A percentile compares a stretch with the other conserved stretches of the same genome.
phyloP scores from a whole-genome alignment of 2,329 filamentous ascomycete genomes.

The Coleophoma eucalyptorum region DNA sequence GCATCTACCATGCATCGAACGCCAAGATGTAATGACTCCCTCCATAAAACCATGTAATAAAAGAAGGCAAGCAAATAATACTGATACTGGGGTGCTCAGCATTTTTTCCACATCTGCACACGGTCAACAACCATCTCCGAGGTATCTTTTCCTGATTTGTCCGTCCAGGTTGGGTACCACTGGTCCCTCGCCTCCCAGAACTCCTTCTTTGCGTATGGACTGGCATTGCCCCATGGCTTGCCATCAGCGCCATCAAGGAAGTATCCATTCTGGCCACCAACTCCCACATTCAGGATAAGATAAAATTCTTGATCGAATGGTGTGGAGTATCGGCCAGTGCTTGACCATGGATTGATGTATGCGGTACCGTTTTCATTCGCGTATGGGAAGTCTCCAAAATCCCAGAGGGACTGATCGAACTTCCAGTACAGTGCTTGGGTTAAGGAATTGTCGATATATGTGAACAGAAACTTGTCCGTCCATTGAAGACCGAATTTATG shows the following conservation, averaged over 20 bases:
- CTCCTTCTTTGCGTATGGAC: conserved; percentile 32
- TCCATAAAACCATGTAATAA: background rate
- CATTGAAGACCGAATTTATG: conserved; percentile 52
- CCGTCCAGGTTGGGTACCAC: conserved; percentile 44
- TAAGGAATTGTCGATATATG: conserved; percentile 43
- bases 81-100: conserved; percentile 17
- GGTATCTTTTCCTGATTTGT: conserved; percentile 28
- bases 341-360: conserved; percentile 40
- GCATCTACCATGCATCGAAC: too few species aligned
- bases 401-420: conserved; percentile 28
- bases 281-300: conserved; percentile 47
- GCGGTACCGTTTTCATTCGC: conserved; percentile 36
- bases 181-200: conserved; percentile 37
- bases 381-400: conserved; percentile 36
- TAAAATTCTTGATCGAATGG: conserved; percentile 50
- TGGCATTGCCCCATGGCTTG: conserved; percentile 43
- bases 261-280: conserved; percentile 44
- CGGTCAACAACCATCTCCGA: conserved; percentile 63
- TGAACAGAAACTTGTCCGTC: conserved; percentile 48
- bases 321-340: conserved; percentile 30
- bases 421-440: conserved; percentile 32
- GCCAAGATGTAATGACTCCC: background rate
- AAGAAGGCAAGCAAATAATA: background rate
- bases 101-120: conserved; percentile 66
- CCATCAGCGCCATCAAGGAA: conserved; percentile 39